Evolutionary conservation across 208 protist species (phyloP).

Genomic region (Leptomonas pyrrhocoris): DNA sequence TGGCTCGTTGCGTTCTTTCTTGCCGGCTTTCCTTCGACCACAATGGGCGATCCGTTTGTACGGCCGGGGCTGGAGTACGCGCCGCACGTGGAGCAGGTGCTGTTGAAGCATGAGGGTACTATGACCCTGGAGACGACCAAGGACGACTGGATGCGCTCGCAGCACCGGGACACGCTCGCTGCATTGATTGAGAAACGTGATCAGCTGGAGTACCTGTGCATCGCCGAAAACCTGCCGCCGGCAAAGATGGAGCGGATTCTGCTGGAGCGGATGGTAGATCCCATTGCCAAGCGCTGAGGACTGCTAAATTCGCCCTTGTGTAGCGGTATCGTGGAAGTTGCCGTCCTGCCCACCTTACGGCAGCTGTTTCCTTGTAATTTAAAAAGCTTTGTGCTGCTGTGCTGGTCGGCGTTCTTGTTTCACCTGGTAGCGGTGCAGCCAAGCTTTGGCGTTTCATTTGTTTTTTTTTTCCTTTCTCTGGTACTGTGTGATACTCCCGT

Average conservation of each 20-base stretch:
- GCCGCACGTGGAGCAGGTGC: conserved; percentile 81
- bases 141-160: conserved; percentile 86
- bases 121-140: conserved; percentile 81
- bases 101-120: conserved; percentile 86
- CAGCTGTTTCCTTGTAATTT: too few species aligned
- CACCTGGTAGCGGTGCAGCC: too few species aligned
- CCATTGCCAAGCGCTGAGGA: conserved; percentile 48
- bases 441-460: too few species aligned
- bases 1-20: neutral
- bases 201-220: conserved; percentile 70
- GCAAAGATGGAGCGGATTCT: conserved; percentile 82
- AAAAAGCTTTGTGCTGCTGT: too few species aligned
- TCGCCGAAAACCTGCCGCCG: conserved; percentile 77
- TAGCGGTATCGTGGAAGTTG: neutral
- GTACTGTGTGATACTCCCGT: too few species aligned
- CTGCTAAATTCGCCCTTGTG: neutral
- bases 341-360: too few species aligned
- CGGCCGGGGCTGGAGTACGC: conserved; percentile 83
- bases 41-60: conserved; percentile 90
- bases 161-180: conserved; percentile 91
- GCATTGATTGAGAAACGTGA: conserved; percentile 69
- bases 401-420: neutral
- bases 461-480: too few species aligned
- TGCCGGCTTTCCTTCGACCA: neutral
- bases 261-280: conserved; percentile 78